Base-by-base conservation (phyloP, 2,329 filamentous ascomycete species). In the Penicillium sp. region DNA sequence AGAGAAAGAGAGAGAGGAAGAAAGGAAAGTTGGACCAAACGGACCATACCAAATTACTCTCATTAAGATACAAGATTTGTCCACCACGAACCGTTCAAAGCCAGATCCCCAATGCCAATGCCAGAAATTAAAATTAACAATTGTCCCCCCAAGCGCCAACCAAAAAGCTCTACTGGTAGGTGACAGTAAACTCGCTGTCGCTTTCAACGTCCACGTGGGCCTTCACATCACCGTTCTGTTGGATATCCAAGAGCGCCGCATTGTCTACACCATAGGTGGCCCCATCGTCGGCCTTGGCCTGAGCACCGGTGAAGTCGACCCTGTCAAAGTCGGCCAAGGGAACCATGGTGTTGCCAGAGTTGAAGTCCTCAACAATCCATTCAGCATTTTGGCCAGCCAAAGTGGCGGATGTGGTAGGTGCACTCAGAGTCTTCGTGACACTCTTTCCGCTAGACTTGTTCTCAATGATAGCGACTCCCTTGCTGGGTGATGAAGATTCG, bases 341-440 rank as follows among this genome's bases (percentile, higher is more conserved):
- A 4, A 83, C 77, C 48, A 78, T 72, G 2, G 61, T 56, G 38
- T 59, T 57, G 38, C 71, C 69, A 3, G 66, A 59, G 55, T 76
- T 68, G 58, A 80, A 82, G 53, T 82, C 81, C 71, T 86, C 83
- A 13, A 86, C 82, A 60, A 86, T 85, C 83, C 83, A 87, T 65
- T 86, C 83, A 10, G 82, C 83, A 56, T 84, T 84, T 61, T 79
- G 78, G 62, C 82, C 75, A 62, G 78, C 81, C 13, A 85, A 76
- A 4, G 68, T 72, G n/a, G 66, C 60, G 5, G 68, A 64, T 3
- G 68, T 68, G 1, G 66, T 67, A 46, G 81, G 72, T 48, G 71
- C 74, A 39, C 62, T 72, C 67, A 86, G 79, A 4, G 72, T 76
- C 70, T 86, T 79, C 14, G 75, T 77, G 27, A 81, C 82, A 4